Conservation (phyloP, 805 yeast genomes). For the Zygosaccharomyces gambellarensis region DNA sequence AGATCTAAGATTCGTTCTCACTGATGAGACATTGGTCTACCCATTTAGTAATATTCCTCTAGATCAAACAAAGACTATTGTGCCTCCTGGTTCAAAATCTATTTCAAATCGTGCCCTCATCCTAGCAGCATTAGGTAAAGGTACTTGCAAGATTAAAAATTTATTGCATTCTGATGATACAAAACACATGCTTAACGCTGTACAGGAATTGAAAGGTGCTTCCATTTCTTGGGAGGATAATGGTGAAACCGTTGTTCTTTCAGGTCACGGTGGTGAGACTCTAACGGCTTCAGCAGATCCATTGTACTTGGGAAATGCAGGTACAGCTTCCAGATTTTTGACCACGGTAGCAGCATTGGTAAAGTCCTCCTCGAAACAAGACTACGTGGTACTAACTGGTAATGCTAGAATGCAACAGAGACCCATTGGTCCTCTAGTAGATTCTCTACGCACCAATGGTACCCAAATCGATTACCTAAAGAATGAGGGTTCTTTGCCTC, state of each 20-base stretch:
- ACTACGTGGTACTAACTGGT: slow-evolving; percentile 72
- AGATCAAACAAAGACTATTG: slow-evolving; percentile 40
- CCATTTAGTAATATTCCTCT: slow-evolving; percentile 42
- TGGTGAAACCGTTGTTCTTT: slow-evolving; percentile 82
- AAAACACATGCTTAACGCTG: slow-evolving; percentile 88
- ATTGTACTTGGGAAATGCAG: slow-evolving; percentile 92
- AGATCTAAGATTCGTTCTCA: slow-evolving; percentile 73
- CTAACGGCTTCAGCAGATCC: slow-evolving; percentile 58
- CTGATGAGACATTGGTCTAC: slow-evolving; percentile 72
- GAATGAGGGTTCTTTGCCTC: slow-evolving; percentile 77
- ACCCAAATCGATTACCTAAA: slow-evolving; percentile 67
- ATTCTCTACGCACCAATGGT: slow-evolving; percentile 81
- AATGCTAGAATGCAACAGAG: slow-evolving; percentile 96
- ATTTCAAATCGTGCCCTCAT: slow-evolving; percentile 93
- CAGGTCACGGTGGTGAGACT: slow-evolving; percentile 77
- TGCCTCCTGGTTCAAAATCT: slow-evolving; percentile 96
- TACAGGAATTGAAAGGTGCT: slow-evolving; percentile 75
- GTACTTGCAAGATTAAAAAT: slow-evolving; percentile 77
- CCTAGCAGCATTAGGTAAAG: slow-evolving; percentile 86
- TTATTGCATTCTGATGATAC: slow-evolving; percentile 95
- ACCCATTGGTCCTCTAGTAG: slow-evolving; percentile 94
- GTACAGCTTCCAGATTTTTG: slow-evolving; percentile 93
- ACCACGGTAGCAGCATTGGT: slow-evolving; percentile 90
- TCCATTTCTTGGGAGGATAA: slow-evolving; percentile 75
- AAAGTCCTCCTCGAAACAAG: slow-evolving; percentile 39